A percentile compares a stretch with the other conserved stretches of the same genome.
These are phyloP conservation scores for Cynara cardunculus DNA, from an alignment of 129 eudicot genomes.

Conservation along the genomic window DNA sequence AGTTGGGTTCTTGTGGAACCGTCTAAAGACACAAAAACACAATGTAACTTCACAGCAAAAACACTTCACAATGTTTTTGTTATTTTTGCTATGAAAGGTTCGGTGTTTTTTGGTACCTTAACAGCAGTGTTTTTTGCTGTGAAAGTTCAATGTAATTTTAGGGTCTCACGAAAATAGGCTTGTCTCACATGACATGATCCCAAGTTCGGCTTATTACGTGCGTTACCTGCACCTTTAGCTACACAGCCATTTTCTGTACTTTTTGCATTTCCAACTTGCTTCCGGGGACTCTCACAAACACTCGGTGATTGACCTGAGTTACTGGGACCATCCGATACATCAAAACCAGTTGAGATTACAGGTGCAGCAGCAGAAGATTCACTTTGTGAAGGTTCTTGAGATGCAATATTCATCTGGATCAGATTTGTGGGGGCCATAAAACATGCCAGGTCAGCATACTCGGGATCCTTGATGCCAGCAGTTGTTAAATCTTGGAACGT, in stretches of 20 bases:
- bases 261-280: constrained; percentile 34
- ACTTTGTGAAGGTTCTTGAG: constrained; percentile 54
- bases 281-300: constrained; percentile 42
- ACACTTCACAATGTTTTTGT: no score
- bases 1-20: no score
- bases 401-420: constrained; percentile 17
- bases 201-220: not conserved
- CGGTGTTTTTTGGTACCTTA: no score
- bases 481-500: not conserved
- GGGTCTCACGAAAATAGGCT: no score
- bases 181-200: no score
- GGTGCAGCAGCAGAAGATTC: constrained; percentile 48
- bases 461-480: constrained; percentile 26
- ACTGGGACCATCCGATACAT: constrained; percentile 46
- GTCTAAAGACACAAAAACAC: not conserved
- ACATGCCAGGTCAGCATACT: constrained; percentile 34
- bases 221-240: constrained; percentile 38
- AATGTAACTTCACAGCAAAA: not conserved
- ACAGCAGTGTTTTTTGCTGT: no score
- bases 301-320: constrained; percentile 46
- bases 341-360: constrained; percentile 48
- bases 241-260: constrained; percentile 29
- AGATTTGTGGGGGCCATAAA: constrained; percentile 27
- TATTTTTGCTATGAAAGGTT: no score
- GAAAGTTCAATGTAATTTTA: no score